Percentiles rank a stretch among this genome's conserved stretches.
Evolutionary conservation across 2,329 filamentous ascomycete genomes (phyloP).

Genomic region (Nakataea oryzae): DNA sequence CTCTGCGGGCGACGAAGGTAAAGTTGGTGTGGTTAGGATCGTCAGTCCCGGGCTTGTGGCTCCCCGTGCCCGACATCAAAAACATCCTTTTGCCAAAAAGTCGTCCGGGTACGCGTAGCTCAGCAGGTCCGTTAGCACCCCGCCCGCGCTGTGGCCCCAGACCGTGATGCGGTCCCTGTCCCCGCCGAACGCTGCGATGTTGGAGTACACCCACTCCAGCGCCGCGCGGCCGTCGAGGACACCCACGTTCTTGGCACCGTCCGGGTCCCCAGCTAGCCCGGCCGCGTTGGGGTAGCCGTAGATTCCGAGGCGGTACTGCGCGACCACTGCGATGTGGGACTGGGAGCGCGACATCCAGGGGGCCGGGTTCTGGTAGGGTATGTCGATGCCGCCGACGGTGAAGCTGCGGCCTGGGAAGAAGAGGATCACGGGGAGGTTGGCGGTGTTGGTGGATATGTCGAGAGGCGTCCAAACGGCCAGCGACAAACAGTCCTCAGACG

Average conservation of each 20-base stretch:
- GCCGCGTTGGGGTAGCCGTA: constrained; percentile 20
- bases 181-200: constrained; percentile 37
- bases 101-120: constrained; percentile 33
- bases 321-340: constrained; percentile 22
- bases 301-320: constrained; percentile 27
- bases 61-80: constrained; percentile 27
- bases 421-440: constrained; percentile 7
- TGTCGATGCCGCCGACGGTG: constrained; percentile 6
- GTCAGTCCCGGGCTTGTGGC: constrained; percentile 14
- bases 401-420: constrained; percentile 19
- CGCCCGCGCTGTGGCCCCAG: constrained; percentile 36
- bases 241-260: constrained; percentile 37
- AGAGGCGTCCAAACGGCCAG: constrained; percentile 8
- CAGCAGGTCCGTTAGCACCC: constrained; percentile 26
- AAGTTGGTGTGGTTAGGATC: constrained; percentile 20
- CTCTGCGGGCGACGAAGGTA: constrained; percentile 19
- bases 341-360: constrained; percentile 6
- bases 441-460: neutral
- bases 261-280: constrained; percentile 23
- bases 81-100: constrained; percentile 31
- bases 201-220: constrained; percentile 37
- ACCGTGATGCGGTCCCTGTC: constrained; percentile 29
- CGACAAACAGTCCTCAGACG: constrained; percentile 11
- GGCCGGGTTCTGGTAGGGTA: constrained; percentile 9
- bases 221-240: constrained; percentile 38